Evolutionary conservation across 202 grass and related monocot species (phyloP), one percentile per base, ranked within the genome.

Genomic region (Bolboschoenoplectus hybrid): DNA sequence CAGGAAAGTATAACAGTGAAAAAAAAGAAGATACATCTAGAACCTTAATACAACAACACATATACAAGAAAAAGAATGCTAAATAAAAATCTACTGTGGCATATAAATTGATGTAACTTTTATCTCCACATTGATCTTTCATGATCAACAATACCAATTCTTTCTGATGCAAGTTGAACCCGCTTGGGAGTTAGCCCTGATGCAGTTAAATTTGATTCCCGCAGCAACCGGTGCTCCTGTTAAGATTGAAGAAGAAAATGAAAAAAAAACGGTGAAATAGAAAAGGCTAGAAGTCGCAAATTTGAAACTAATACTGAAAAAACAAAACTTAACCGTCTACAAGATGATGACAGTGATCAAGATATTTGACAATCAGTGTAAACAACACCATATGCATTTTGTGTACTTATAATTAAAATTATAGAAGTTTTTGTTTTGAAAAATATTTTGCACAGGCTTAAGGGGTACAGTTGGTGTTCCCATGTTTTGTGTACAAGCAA

Each of bases 71-170:
- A 55, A 83, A 51, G 7, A 83, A 57, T 52, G 44, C 60, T 57
- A 70, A 85, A 53, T 81, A 91, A 89, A 90, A 87, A 88, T 88
- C 87, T 70, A 84, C 45, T 83, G 19, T n/a, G 35, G 13, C 41
- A 39, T 55, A 52, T 84, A 39, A 68, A 12, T 17, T 36, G 50
- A 38, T 39, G 9, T 53, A 56, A 26, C 6, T 53, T 69, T 90
- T 83, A 95, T 85, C 96, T 90, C 91, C 87, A 91, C 82, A 91
- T 92, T 20, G 96, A 90, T 51, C 52, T 93, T 68, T 94, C 96
- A 35, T 79, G 55, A 63, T 94, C 83, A 6, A 68, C 81, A 81
- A 78, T 46, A 9, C 77, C 83, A 50, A 88, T 73, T 79, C 90
- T 90, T 66, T 94, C 88, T 9, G 91, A 93, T 74, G 93, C 79